Conservation (phyloP, 1,139 yeast genomes). For the Debaryomyces coudertii region DNA sequence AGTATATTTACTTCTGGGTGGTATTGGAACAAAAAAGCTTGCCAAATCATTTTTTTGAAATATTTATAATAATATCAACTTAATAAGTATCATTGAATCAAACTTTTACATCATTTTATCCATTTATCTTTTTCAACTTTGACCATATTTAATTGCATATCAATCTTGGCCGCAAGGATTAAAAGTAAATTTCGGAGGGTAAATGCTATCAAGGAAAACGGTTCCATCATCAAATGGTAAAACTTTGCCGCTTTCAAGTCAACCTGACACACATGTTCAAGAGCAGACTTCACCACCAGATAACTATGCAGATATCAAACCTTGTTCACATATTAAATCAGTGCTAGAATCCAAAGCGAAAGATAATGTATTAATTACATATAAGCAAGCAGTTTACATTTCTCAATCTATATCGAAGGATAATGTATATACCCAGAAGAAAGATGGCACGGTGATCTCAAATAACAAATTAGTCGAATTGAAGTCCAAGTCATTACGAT, state of each 20-base stretch:
- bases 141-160: not conserved
- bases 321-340: constrained; percentile 59
- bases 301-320: constrained; percentile 35
- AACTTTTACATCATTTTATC: not conserved
- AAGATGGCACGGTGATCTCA: constrained; percentile 36
- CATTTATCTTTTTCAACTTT: not conserved
- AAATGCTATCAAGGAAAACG: constrained; percentile 17
- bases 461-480: constrained; percentile 36
- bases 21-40: not conserved
- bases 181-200: not conserved
- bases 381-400: constrained; percentile 59
- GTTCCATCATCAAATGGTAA: constrained; percentile 12
- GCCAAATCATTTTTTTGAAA: not conserved
- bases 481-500: constrained; percentile 48
- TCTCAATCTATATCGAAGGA: constrained; percentile 32
- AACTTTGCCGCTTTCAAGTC: constrained; percentile 1
- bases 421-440: constrained; percentile 29
- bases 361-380: constrained; percentile 60
- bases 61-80: not conserved
- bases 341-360: constrained; percentile 58
- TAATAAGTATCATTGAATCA: not conserved
- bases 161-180: not conserved
- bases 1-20: not conserved
- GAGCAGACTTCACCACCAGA: constrained; percentile 18
- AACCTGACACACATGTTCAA: not conserved